Evolutionary conservation across 2,329 filamentous ascomycete species (phyloP).

Genomic region (Didymella pinodella): DNA sequence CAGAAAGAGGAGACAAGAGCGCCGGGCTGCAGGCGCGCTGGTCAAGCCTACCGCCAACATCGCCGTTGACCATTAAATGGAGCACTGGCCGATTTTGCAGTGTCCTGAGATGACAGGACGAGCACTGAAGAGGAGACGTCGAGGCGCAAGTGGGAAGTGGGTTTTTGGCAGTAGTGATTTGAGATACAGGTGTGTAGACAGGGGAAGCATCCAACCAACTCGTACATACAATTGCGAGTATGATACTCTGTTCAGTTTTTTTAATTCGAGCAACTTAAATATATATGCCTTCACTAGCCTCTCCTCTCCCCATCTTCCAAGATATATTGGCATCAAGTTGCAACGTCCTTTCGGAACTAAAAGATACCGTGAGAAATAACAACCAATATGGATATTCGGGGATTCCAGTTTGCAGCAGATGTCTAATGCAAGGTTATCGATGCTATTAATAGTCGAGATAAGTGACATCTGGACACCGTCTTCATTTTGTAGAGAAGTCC

Average conservation of each 20-base stretch:
- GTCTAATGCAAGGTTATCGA: too few relatives aligned
- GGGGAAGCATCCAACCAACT: not conserved
- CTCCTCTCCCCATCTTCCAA: not conserved
- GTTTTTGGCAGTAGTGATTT: not conserved
- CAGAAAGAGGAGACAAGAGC: conserved; percentile 51
- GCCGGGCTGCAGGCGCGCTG: conserved; percentile 27
- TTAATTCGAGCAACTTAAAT: not conserved
- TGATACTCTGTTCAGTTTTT: not conserved
- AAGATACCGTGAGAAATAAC: not conserved
- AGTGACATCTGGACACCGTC: too few relatives aligned
- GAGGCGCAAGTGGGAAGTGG: not conserved
- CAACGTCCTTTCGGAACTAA: not conserved
- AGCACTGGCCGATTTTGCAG: not conserved
- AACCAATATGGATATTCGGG: too few relatives aligned
- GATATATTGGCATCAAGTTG: too few relatives aligned
- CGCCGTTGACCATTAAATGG: conserved; percentile 12
- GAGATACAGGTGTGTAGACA: not conserved
- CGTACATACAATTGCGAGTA: not conserved
- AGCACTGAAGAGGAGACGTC: not conserved
- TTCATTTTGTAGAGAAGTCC: too few relatives aligned
- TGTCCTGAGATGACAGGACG: not conserved
- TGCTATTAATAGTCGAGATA: too few relatives aligned
- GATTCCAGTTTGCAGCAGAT: not conserved
- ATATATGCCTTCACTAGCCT: not conserved
- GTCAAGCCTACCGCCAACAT: conserved; percentile 10